Evolutionary conservation across 805 yeast species (phyloP).

Genomic region (Nakazawaea ernobii): DNA sequence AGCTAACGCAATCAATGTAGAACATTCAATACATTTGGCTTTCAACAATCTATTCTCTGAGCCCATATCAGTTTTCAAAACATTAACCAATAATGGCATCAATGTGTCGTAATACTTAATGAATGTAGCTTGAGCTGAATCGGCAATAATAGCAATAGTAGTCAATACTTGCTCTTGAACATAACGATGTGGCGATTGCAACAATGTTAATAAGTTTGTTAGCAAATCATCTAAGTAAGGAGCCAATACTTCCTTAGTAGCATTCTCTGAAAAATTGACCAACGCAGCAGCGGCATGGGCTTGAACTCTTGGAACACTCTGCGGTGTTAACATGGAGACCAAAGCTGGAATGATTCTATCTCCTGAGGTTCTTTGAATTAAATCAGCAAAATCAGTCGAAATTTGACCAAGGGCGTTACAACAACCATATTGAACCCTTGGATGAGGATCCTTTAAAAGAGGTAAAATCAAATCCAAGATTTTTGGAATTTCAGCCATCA

Average conservation of each 20-base stretch:
- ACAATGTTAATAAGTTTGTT: conserved; percentile 62
- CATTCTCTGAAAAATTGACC: conserved; percentile 92
- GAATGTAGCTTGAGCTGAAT: conserved; percentile 86
- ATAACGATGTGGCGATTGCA: conserved; percentile 83
- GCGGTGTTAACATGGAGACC: conserved; percentile 68
- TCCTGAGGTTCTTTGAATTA: conserved; percentile 77
- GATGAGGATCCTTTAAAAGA: conserved; percentile 76
- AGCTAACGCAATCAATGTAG: conserved; percentile 89
- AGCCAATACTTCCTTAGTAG: conserved; percentile 78
- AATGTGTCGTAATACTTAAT: conserved; percentile 89
- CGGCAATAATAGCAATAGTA: conserved; percentile 95
- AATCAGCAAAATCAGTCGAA: conserved; percentile 91
- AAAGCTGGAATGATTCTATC: conserved; percentile 80
- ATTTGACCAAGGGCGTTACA: conserved; percentile 97
- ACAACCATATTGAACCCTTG: conserved; percentile 95
- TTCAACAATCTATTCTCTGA: conserved; percentile 72
- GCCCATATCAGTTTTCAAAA: conserved; percentile 72
- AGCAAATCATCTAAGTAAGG: conserved; percentile 87
- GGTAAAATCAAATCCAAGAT: conserved; percentile 84
- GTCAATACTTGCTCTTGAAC: conserved; percentile 97
- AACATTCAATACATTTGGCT: conserved; percentile 94
- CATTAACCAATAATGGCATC: conserved; percentile 74
- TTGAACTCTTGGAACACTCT: conserved; percentile 86
- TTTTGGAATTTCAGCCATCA: conserved; percentile 75
- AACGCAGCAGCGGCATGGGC: conserved; percentile 98